phyloP scores from a whole-genome alignment of 192 early-diverging fungal species.

The Chytriomyces confervae region DNA sequence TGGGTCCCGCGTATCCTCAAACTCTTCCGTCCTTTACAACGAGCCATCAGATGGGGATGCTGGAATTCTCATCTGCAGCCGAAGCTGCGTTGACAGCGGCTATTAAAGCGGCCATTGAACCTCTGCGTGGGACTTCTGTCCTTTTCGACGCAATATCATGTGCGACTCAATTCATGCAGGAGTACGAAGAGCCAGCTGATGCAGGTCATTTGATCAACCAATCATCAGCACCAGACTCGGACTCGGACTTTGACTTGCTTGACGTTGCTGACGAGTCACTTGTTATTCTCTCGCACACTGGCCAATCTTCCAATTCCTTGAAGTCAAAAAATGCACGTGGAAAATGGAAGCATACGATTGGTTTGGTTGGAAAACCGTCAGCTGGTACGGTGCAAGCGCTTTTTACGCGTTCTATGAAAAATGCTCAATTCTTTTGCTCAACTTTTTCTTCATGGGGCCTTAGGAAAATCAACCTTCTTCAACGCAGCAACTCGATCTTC shows the following conservation, averaged over 20 bases:
- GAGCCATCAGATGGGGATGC: constrained; percentile 32
- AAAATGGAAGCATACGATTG: constrained; percentile 37
- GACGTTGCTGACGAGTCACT: not conserved
- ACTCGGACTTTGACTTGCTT: not conserved
- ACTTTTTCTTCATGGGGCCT: no score
- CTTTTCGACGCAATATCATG: constrained; percentile 36
- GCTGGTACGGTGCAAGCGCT: constrained; percentile 5
- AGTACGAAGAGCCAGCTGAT: constrained; percentile 9
- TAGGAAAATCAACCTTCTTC: constrained; percentile 38
- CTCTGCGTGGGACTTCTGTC: constrained; percentile 14
- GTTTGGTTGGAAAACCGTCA: constrained; percentile 38
- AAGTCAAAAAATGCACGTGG: constrained; percentile 39
- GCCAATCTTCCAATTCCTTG: not conserved
- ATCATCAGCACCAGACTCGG: not conserved
- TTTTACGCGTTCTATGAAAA: no score
- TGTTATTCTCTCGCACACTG: not conserved
- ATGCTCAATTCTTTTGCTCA: no score
- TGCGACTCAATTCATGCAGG: constrained; percentile 23
- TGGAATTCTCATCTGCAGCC: constrained; percentile 26
- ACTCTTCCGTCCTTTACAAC: constrained; percentile 7
- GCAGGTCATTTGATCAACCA: not conserved
- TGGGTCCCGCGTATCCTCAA: constrained; percentile 16
- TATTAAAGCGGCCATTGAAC: not conserved
- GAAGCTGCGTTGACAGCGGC: constrained; percentile 7
- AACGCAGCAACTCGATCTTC: constrained; percentile 33